Percentiles rank a stretch among this genome's conserved stretches.
These are phyloP conservation scores for Sanghuangporus weigelae DNA, from an alignment of 1,284 basidiomycete species.

Conservation along the genomic window DNA sequence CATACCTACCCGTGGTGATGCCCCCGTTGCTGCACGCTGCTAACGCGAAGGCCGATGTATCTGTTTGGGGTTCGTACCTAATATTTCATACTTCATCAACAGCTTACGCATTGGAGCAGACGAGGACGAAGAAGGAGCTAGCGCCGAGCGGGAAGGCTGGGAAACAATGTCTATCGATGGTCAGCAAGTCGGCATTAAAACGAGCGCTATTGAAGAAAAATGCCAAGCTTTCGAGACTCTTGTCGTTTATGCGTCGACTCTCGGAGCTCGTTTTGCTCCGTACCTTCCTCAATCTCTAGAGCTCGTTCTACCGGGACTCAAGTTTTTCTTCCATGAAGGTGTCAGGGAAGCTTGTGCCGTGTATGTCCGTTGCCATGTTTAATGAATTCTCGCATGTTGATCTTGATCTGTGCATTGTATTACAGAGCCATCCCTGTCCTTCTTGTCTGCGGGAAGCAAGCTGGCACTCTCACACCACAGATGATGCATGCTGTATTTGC, in stretches of 20 bases:
- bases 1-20: conserved; percentile 79
- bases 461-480: conserved; percentile 58
- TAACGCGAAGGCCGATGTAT: conserved; percentile 73
- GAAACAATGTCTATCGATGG: conserved; percentile 74
- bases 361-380: conserved; percentile 35
- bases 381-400: not conserved
- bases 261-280: conserved; percentile 65
- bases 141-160: conserved; percentile 64
- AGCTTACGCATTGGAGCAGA: conserved; percentile 25
- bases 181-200: conserved; percentile 69
- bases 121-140: conserved; percentile 48
- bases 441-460: conserved; percentile 65
- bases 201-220: conserved; percentile 80
- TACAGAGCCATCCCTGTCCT: conserved; percentile 70
- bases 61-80: conserved; percentile 56
- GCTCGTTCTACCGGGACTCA: conserved; percentile 63
- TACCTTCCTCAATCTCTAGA: conserved; percentile 68
- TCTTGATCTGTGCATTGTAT: conserved; percentile 6
- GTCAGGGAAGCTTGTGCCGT: conserved; percentile 74
- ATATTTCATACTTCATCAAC: not conserved
- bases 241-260: conserved; percentile 71
- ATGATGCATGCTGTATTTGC: conserved; percentile 68
- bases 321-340: conserved; percentile 78
- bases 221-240: conserved; percentile 83
- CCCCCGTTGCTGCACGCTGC: conserved; percentile 72